Evolutionary conservation across 441 rosid genomes (phyloP).

Genomic region (Aquilaria agallochum): DNA sequence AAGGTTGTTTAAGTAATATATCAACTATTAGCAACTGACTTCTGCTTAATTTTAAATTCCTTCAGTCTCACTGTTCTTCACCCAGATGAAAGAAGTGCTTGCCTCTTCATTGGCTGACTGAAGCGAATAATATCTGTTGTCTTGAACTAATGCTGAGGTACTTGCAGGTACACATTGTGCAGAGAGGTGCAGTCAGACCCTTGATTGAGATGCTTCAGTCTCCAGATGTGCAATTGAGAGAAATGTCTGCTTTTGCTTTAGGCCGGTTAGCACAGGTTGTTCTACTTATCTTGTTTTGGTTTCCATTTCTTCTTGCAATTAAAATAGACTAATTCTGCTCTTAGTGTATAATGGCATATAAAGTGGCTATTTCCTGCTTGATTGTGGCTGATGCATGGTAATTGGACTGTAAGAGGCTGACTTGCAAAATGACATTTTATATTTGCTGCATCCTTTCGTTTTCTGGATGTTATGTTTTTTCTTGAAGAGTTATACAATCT

Average conservation of each 20-base stretch:
- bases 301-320: too few species aligned
- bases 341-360: too few species aligned
- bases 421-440: too few species aligned
- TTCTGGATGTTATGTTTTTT: too few species aligned
- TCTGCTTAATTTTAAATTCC: not conserved
- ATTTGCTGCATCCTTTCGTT: too few species aligned
- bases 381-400: too few species aligned
- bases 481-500: too few species aligned
- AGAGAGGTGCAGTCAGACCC: slow-evolving; percentile 96
- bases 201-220: slow-evolving; percentile 95
- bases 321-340: too few species aligned
- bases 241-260: slow-evolving; percentile 99
- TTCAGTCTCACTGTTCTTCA: slow-evolving; percentile 6
- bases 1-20: slow-evolving; percentile 48
- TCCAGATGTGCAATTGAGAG: slow-evolving; percentile 83
- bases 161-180: slow-evolving; percentile 93
- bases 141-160: slow-evolving; percentile 5
- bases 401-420: too few species aligned
- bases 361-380: too few species aligned
- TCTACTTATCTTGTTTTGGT: slow-evolving; percentile 6
- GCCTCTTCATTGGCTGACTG: slow-evolving; percentile 5
- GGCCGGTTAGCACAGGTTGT: slow-evolving; percentile 99
- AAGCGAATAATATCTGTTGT: slow-evolving; percentile 7
- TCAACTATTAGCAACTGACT: slow-evolving; percentile 6
- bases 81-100: slow-evolving; percentile 5